These are phyloP conservation scores for Salix suchowensis DNA, from an alignment of 345 rosid genomes.

Conservation along the genomic window DNA sequence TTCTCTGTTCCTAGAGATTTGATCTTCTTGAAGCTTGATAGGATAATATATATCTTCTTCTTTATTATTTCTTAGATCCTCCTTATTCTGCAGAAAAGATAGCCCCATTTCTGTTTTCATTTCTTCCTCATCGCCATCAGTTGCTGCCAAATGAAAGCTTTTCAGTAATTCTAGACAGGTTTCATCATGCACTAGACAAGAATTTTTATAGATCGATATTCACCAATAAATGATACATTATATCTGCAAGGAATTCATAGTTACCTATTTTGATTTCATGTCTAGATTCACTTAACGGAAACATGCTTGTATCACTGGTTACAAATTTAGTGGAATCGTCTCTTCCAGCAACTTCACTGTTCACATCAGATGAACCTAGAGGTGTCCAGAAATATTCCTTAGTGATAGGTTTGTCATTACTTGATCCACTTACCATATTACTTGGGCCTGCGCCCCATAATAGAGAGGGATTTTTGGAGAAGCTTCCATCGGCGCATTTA, in stretches of 20 bases:
- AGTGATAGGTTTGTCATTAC: slow-evolving; percentile 20
- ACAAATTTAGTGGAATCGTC: slow-evolving; percentile 18
- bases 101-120: slow-evolving; percentile 8
- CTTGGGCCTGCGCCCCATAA: slow-evolving; percentile 39
- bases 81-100: slow-evolving; percentile 15
- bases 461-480: slow-evolving; percentile 36
- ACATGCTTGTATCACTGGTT: slow-evolving; percentile 20
- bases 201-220: neutral
- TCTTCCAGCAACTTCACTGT: slow-evolving; percentile 18
- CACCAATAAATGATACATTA: neutral
- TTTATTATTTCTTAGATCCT: slow-evolving; percentile 10
- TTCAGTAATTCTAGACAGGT: neutral
- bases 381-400: slow-evolving; percentile 14
- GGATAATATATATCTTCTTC: slow-evolving; percentile 3
- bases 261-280: slow-evolving; percentile 25
- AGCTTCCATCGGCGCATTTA: slow-evolving; percentile 66
- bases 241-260: slow-evolving; percentile 25
- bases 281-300: slow-evolving; percentile 20
- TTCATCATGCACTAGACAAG: neutral
- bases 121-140: slow-evolving; percentile 21
- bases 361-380: slow-evolving; percentile 1
- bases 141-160: slow-evolving; percentile 29
- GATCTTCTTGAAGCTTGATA: slow-evolving; percentile 4
- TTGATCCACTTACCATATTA: slow-evolving; percentile 20
- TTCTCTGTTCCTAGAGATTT: slow-evolving; percentile 12